Conservation (phyloP, 345 rosid species). For the Durio zibethinus region DNA sequence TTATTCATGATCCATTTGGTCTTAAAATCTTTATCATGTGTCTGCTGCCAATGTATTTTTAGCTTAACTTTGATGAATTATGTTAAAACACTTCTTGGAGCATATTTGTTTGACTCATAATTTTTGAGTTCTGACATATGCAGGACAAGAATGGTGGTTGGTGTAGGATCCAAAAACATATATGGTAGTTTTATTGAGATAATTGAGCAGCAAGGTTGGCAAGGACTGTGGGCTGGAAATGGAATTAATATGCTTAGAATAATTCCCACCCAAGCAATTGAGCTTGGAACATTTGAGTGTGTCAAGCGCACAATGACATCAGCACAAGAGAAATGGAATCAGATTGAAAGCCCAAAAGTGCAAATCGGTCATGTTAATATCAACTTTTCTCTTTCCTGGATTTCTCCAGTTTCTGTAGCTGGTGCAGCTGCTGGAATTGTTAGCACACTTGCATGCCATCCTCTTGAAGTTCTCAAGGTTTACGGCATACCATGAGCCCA, state of each 20-base stretch:
- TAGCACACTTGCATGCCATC: slow-evolving; percentile 92
- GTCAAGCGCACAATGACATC: slow-evolving; percentile 83
- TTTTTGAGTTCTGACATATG: slow-evolving; percentile 16
- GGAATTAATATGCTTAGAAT: slow-evolving; percentile 90
- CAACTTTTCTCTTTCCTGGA: slow-evolving; percentile 67
- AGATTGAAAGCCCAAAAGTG: slow-evolving; percentile 46
- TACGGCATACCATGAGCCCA: not conserved
- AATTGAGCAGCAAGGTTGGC: slow-evolving; percentile 92
- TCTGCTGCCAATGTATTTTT: not conserved
- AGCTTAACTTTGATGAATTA: not conserved
- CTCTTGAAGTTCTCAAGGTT: slow-evolving; percentile 99
- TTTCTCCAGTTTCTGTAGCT: slow-evolving; percentile 88
- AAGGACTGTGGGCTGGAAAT: slow-evolving; percentile 98
- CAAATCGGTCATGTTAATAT: slow-evolving; percentile 62
- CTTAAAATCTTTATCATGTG: not conserved
- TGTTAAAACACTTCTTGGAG: not conserved
- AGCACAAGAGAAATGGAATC: slow-evolving; percentile 63
- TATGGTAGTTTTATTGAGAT: slow-evolving; percentile 87
- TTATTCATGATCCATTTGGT: not conserved
- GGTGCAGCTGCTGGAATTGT: slow-evolving; percentile 97
- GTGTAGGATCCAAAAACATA: slow-evolving; percentile 86
- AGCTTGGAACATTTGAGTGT: slow-evolving; percentile 86
- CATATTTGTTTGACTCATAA: not conserved
- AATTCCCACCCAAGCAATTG: slow-evolving; percentile 95
- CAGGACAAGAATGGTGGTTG: slow-evolving; percentile 99